Percentiles rank a stretch among this genome's conserved stretches.
Conservation (phyloP, 257 asterid species). For the Fraxinus pennsylvanica region DNA sequence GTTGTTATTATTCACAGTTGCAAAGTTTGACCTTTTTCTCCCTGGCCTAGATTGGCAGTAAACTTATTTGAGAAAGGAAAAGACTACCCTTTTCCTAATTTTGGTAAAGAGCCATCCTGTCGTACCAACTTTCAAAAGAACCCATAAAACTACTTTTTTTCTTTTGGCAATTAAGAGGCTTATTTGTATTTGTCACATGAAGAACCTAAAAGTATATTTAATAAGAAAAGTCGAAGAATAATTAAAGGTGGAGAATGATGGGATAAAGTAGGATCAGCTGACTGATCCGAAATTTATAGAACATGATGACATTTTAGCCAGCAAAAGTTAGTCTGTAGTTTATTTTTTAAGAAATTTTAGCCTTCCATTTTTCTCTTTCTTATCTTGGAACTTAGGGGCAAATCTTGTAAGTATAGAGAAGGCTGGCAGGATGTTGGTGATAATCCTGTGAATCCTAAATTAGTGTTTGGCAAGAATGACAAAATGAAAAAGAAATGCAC, state of each 20-base stretch:
- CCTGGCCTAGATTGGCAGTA: slow-evolving; percentile 6
- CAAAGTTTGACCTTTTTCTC: slow-evolving; percentile 12
- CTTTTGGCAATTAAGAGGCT: not conserved
- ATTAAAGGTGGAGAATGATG: not conserved
- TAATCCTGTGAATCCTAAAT: not conserved
- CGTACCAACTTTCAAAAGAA: not conserved
- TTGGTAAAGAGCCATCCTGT: not conserved
- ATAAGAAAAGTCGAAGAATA: not conserved
- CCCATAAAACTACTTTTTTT: not conserved
- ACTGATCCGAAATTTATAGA: not conserved
- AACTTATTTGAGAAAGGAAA: not conserved
- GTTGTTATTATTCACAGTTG: slow-evolving; percentile 9
- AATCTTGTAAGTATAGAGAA: not conserved
- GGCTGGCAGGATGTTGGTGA: not conserved
- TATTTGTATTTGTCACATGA: not conserved
- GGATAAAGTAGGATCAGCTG: not conserved
- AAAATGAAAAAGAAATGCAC: not conserved
- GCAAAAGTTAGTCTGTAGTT: no score
- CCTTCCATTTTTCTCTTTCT: not conserved
- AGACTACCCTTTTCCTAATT: not conserved
- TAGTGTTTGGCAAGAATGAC: not conserved
- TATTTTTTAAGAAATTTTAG: not conserved
- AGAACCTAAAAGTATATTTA: not conserved
- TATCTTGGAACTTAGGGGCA: not conserved
- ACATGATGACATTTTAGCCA: not conserved